Evolutionary conservation across 345 rosid genomes (phyloP), one percentile per base, ranked within the genome.

Genomic region (Chamaenerion angustifolium): DNA sequence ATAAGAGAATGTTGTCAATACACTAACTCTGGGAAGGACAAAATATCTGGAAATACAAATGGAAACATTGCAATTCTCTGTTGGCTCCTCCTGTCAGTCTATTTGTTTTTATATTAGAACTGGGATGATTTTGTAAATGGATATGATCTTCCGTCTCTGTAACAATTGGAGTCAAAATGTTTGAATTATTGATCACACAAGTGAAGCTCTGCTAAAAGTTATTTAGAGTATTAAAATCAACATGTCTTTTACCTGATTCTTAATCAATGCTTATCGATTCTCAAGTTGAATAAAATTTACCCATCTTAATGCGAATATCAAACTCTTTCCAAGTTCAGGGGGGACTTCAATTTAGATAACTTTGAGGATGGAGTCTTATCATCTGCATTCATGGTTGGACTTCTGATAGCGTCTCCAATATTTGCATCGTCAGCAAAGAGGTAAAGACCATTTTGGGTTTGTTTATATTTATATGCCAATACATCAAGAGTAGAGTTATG

Each of bases 381-480:
- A 56, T 90, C 98, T 59, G 98, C 95, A 63, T 90, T 86, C 69
- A 78, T 90, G 96, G 98, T 90, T 67, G 98, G 98, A 45, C 85
- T 90, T 66, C 88, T 90, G 51, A 70, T 83, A 56, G 79, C 92
- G 48, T 83, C 92, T 75, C 98, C 98, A 37, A 70, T 83, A 58
- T 90, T 90, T 81, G 98, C 98, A 51, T 73, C 92, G 11, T 46
- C 78, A 55, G 84, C 98, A 40, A 90, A 83, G 71, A 81, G 89
- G 98, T 86, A 63, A 51, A 48, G 46, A 40, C 19, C 40, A 37
- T 60, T 43, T 40, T 16, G 7, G 16, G 12, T 1, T 11, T 42
- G 18, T 43, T 2, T 50, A 10, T 23, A 12, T 43, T 2, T 50
- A 10, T 23, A 12, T 13, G 14, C 44, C 37, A 31, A 31, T 6